These are phyloP conservation scores for Cladorrhinum samala DNA, from an alignment of 495 filamentous ascomycete genomes.

Conservation along the genomic window DNA sequence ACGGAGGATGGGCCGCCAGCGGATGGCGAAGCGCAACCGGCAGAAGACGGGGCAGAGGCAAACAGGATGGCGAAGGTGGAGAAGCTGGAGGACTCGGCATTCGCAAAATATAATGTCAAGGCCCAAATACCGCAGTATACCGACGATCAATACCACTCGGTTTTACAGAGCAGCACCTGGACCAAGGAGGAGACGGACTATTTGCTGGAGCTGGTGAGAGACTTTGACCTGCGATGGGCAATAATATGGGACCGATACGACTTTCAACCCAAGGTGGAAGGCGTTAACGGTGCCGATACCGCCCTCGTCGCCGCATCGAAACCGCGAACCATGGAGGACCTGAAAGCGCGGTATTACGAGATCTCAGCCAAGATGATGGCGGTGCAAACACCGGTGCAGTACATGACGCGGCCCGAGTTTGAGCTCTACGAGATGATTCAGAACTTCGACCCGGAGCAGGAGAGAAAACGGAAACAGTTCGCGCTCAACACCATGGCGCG, in stretches of 20 bases:
- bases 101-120: constrained; percentile 77
- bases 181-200: constrained; percentile 90
- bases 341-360: constrained; percentile 86
- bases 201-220: constrained; percentile 61
- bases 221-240: constrained; percentile 82
- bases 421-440: constrained; percentile 73
- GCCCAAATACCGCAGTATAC: constrained; percentile 70
- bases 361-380: constrained; percentile 81
- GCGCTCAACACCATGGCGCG: constrained; percentile 72
- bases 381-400: constrained; percentile 69
- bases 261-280: constrained; percentile 46
- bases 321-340: constrained; percentile 70
- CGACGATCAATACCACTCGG: constrained; percentile 75
- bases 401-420: constrained; percentile 81
- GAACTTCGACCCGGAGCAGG: constrained; percentile 74
- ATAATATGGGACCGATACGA: constrained; percentile 94
- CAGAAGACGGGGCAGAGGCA: constrained; percentile 9
- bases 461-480: constrained; percentile 74
- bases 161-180: constrained; percentile 72
- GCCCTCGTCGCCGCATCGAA: constrained; percentile 44
- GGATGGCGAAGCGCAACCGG: constrained; percentile 13
- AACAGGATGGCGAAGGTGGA: constrained; percentile 13
- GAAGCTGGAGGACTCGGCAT: constrained; percentile 47
- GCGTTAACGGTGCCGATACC: constrained; percentile 26
- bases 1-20: constrained; percentile 24